These are phyloP conservation scores for Penicillium polonicum DNA, from an alignment of 2,329 filamentous ascomycete genomes.

Conservation along the genomic window DNA sequence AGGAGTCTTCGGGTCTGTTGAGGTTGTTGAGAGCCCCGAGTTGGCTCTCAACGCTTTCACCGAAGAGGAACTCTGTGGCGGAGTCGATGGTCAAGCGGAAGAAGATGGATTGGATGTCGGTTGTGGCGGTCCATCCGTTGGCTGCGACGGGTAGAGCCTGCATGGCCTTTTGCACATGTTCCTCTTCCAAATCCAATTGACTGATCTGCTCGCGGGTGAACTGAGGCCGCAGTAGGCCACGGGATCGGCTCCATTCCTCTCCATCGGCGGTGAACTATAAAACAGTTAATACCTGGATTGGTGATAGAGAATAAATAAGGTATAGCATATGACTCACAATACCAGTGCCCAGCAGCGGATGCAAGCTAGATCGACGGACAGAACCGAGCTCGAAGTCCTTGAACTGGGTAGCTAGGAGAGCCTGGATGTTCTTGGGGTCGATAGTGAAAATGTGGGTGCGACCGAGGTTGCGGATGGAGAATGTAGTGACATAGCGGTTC, in stretches of 20 bases:
- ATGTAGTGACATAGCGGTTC: constrained; percentile 29
- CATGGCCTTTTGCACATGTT: constrained; percentile 73
- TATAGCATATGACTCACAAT: constrained; percentile 41
- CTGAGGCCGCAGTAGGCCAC: constrained; percentile 80
- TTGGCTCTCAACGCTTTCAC: constrained; percentile 65
- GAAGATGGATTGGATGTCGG: constrained; percentile 75
- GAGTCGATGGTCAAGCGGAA: constrained; percentile 84
- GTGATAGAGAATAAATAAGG: not conserved
- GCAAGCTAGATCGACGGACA: constrained; percentile 63
- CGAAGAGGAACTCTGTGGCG: constrained; percentile 82
- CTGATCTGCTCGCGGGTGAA: constrained; percentile 83
- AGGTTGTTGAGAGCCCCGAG: constrained; percentile 43
- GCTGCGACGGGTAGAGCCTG: constrained; percentile 61
- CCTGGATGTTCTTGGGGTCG: constrained; percentile 69
- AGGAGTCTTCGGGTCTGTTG: constrained; percentile 49
- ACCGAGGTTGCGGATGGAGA: constrained; percentile 24
- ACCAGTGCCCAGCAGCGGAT: constrained; percentile 41
- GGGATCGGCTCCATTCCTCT: constrained; percentile 71
- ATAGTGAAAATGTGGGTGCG: constrained; percentile 30
- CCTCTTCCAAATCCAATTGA: constrained; percentile 78
- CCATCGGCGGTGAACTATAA: constrained; percentile 66
- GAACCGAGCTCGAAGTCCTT: constrained; percentile 77
- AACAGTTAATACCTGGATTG: not conserved
- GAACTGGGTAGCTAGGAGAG: constrained; percentile 80
- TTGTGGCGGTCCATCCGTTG: constrained; percentile 47